phyloP scores from a whole-genome alignment of 192 early-diverging fungal genomes.

The Polychytrium aggregatum region DNA sequence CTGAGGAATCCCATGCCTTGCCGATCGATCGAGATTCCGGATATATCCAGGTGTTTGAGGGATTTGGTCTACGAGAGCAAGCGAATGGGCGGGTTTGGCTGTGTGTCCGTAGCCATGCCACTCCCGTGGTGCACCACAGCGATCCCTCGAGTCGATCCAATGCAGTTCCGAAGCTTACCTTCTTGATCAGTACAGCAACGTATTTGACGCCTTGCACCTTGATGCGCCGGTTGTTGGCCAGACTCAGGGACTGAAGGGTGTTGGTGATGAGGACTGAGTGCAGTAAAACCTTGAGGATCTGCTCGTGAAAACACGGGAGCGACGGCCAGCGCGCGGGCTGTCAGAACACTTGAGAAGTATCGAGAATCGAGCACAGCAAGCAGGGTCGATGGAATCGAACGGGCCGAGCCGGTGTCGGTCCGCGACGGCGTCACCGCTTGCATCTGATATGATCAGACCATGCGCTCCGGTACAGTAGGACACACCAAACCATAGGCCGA shows the following conservation, averaged over 20 bases:
- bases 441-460: too few relatives aligned
- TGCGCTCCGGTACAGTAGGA: not conserved
- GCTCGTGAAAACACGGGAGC: too few relatives aligned
- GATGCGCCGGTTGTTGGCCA: constrained; percentile 58
- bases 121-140: too few relatives aligned
- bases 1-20: constrained; percentile 54
- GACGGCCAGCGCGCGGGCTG: too few relatives aligned
- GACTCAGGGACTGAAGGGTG: constrained; percentile 45
- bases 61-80: constrained; percentile 53
- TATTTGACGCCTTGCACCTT: constrained; percentile 66
- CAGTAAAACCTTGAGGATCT: constrained; percentile 51
- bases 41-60: constrained; percentile 57
- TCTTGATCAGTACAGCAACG: constrained; percentile 59
- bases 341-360: too few relatives aligned
- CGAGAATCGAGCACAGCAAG: too few relatives aligned
- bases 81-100: too few relatives aligned
- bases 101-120: too few relatives aligned
- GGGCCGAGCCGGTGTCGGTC: too few relatives aligned
- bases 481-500: not conserved
- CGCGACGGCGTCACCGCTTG: too few relatives aligned
- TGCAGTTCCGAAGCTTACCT: constrained; percentile 6
- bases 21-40: constrained; percentile 57
- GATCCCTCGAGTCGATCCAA: too few relatives aligned
- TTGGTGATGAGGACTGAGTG: constrained; percentile 53
- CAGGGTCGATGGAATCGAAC: too few relatives aligned